Evolutionary conservation across 2,329 filamentous ascomycete species (phyloP).

Genomic region (Gaeumannomyces tritici): DNA sequence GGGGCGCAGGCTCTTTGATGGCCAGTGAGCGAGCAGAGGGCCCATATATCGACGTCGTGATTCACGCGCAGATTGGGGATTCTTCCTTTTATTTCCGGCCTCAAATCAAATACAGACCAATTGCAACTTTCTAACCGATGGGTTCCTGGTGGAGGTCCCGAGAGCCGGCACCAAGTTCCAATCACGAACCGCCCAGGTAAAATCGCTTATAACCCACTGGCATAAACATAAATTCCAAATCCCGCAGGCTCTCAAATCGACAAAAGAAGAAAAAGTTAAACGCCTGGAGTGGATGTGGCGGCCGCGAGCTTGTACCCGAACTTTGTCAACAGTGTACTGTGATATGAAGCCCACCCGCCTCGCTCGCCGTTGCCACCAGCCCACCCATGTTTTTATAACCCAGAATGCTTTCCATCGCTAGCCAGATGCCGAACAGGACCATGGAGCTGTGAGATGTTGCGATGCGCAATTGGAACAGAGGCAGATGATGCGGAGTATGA

Average conservation of each 20-base stretch:
- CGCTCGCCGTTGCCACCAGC: not conserved
- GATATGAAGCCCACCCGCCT: not conserved
- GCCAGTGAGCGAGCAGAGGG: too few relatives aligned
- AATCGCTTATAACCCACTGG: not conserved
- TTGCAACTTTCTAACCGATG: not conserved
- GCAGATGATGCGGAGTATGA: not conserved
- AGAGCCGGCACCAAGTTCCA: not conserved
- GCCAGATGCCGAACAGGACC: conserved; percentile 2
- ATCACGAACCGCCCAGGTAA: not conserved
- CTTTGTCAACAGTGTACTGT: not conserved
- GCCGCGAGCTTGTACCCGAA: not conserved
- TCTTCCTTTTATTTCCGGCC: not conserved
- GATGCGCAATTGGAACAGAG: not conserved
- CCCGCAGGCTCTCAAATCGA: not conserved
- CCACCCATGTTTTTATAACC: conserved; percentile 3
- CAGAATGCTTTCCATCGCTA: conserved; percentile 1
- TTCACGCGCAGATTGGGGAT: not conserved
- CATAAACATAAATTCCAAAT: not conserved
- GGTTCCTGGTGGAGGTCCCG: too few relatives aligned
- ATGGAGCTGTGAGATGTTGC: not conserved
- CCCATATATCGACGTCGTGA: too few relatives aligned
- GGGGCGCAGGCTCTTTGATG: too few relatives aligned
- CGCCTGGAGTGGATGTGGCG: not conserved
- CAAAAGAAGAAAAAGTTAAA: not conserved
- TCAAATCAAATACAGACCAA: not conserved